These are phyloP conservation scores for Tolypocladium guangdongense DNA, from an alignment of 2,329 filamentous ascomycete genomes.

Conservation along the genomic window DNA sequence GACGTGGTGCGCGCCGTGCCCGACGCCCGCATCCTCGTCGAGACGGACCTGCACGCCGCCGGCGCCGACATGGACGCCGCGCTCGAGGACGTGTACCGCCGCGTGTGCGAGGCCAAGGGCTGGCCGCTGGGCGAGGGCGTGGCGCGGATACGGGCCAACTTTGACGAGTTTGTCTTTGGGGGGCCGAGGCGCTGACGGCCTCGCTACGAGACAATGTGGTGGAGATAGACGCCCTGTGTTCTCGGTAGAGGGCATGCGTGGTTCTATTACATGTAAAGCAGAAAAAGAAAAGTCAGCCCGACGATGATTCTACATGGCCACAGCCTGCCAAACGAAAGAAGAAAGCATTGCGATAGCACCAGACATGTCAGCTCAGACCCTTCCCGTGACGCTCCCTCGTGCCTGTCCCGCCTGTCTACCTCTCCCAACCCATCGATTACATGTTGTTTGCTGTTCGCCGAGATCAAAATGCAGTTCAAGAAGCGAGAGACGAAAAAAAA, in stretches of 20 bases:
- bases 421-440: neutral
- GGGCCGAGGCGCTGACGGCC: constrained; percentile 18
- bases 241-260: too few relatives aligned
- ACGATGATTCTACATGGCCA: neutral
- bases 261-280: too few relatives aligned
- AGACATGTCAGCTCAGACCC: neutral
- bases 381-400: neutral
- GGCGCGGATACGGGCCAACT: constrained; percentile 59
- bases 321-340: too few relatives aligned
- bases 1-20: constrained; percentile 63
- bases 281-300: neutral
- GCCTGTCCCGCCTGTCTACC: neutral
- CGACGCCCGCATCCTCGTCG: constrained; percentile 67
- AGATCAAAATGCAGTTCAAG: too few relatives aligned
- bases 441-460: too few relatives aligned
- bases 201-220: neutral
- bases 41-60: constrained; percentile 82
- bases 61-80: constrained; percentile 69
- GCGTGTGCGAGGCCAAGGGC: constrained; percentile 64
- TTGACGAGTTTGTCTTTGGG: constrained; percentile 65
- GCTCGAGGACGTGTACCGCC: constrained; percentile 65
- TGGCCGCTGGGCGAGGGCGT: constrained; percentile 70
- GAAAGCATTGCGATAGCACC: neutral
- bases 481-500: too few relatives aligned
- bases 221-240: neutral